Base-by-base conservation (phyloP, 768 basidiomycete genomes). In the Boletus fagicola region DNA sequence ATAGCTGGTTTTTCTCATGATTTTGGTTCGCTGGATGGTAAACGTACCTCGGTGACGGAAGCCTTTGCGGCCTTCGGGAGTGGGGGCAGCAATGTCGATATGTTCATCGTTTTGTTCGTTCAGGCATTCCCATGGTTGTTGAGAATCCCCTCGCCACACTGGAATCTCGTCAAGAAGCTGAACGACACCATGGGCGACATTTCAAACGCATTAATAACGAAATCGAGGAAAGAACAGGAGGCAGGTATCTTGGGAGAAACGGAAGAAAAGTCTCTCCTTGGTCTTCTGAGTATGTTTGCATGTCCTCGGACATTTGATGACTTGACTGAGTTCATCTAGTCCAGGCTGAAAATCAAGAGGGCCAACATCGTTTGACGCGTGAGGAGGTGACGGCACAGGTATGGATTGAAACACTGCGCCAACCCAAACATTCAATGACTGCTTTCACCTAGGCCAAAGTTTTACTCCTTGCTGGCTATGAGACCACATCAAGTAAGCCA, bases 1-100 rank as follows among this genome's bases (percentile, higher is more conserved):
- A 74, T 77, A 46, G 77, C 76, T 4, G 75, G 79, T 0, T 78
- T 80, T 62, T 74, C 77, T 7, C 76, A 79, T 62, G 71, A 79
- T 59, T 80, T 80, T 56, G 72, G 73, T 10, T 65, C 77, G 0
- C 68, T 81, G 18, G 70, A 74, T 2, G 77, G 78, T 15, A 70
- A 75, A 54, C 39, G 22, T 4, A 49, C 67, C 8, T 45, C 65
- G 0, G 71, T 75, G 10, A 62, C 65, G 3, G 60, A 60, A 7
- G 53, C 63, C 0, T 68, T 76, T 47, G 70, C 73, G 5, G 40
- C 64, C 9, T 50, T 75, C 22, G 51, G 44, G 12, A 35, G 53
- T 24, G 49, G 57, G 16, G 60, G 54, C 52, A 51, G 58, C 3
- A 20, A 47, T 26, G 8, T 60, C 12, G 16, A 49, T 18, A 31